A percentile compares a stretch with the other conserved stretches of the same genome.
These are phyloP conservation scores for Persicaria tinctoria DNA, from an alignment of 148 eudicot species.

Conservation along the genomic window DNA sequence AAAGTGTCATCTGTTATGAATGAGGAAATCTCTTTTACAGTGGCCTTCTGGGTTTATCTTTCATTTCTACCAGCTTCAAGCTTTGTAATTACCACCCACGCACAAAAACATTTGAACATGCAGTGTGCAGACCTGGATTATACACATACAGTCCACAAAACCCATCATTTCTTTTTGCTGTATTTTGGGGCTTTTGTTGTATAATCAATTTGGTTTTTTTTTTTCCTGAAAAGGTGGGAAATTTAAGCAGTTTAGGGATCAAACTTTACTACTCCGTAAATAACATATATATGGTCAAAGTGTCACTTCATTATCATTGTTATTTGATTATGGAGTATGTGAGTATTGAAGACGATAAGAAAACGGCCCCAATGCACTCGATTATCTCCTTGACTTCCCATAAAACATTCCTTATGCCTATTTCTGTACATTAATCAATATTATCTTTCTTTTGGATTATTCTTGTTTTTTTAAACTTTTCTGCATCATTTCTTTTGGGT, in stretches of 20 bases:
- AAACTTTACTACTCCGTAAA: not conserved
- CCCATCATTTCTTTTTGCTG: not conserved
- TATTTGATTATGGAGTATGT: not conserved
- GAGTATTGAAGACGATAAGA: not conserved
- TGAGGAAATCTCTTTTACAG: conserved; percentile 5
- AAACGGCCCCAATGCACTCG: not conserved
- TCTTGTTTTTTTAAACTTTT: no score
- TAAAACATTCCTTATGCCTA: not conserved
- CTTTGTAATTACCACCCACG: conserved; percentile 9
- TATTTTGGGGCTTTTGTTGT: not conserved
- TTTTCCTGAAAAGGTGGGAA: not conserved
- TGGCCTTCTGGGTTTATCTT: not conserved
- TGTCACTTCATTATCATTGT: not conserved
- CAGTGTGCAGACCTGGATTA: not conserved
- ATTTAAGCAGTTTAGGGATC: not conserved
- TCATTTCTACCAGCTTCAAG: not conserved
- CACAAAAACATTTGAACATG: not conserved
- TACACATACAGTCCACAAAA: not conserved
- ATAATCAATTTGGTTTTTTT: not conserved
- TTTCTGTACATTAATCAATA: no score
- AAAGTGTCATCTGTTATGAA: conserved; percentile 3
- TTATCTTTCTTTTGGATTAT: no score
- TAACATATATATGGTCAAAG: not conserved
- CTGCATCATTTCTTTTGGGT: no score
- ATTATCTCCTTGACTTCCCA: not conserved